A percentile compares a stretch with the other conserved stretches of the same genome.
These are phyloP conservation scores for Colletotrichum zoysiae DNA, from an alignment of 2,329 filamentous ascomycete species.

Conservation along the genomic window DNA sequence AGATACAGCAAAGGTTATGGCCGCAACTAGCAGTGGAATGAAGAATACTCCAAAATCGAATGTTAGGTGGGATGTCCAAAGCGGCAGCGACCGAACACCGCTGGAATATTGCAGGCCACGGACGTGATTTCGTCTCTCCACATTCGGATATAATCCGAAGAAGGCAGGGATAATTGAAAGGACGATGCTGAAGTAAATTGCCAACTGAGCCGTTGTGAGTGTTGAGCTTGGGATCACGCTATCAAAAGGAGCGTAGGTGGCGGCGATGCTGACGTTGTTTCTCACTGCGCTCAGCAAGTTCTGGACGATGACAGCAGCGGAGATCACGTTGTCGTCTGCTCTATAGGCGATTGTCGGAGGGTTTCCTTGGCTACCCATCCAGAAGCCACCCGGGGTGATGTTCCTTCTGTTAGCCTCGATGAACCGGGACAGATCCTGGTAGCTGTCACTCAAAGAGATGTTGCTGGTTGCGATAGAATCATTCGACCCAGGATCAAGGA, in stretches of 20 bases:
- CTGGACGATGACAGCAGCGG: constrained; percentile 72
- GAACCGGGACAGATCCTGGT: constrained; percentile 74
- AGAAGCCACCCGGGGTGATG: constrained; percentile 82
- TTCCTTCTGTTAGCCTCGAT: constrained; percentile 73
- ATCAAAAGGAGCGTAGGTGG: constrained; percentile 81
- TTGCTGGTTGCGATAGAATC: constrained; percentile 15
- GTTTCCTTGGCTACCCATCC: constrained; percentile 73
- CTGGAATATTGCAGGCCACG: constrained; percentile 92
- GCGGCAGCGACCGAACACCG: constrained; percentile 82
- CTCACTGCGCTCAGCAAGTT: constrained; percentile 75
- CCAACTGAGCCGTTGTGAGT: constrained; percentile 80
- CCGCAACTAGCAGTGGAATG: constrained; percentile 73
- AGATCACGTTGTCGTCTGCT: constrained; percentile 69
- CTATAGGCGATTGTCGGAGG: constrained; percentile 78
- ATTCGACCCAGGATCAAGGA: constrained; percentile 6
- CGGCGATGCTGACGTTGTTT: constrained; percentile 76
- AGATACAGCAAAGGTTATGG: constrained; percentile 75
- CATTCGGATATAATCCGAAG: constrained; percentile 87
- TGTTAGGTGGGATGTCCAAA: constrained; percentile 85
- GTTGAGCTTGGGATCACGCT: constrained; percentile 73
- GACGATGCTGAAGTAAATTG: constrained; percentile 84
- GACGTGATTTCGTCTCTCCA: constrained; percentile 83
- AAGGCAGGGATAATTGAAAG: constrained; percentile 85
- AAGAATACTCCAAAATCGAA: constrained; percentile 86
- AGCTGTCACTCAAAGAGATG: constrained; percentile 54